phyloP scores from a whole-genome alignment of 805 yeast genomes.

The Teunomyces panamensis region DNA sequence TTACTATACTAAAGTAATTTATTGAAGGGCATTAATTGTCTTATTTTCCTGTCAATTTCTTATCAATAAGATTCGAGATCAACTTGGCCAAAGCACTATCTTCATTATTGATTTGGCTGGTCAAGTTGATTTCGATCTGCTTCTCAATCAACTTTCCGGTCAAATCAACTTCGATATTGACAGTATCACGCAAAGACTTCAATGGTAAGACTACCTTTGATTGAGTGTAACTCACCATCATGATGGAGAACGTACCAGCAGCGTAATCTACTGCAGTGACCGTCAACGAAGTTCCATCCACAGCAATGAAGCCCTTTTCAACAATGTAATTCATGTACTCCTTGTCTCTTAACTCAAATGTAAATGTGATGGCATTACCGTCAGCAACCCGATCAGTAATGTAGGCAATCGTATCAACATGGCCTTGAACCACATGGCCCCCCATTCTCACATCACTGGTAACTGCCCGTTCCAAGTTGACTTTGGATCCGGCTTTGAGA shows the following conservation, averaged over 20 bases:
- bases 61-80: conserved; percentile 36
- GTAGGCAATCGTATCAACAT: conserved; percentile 83
- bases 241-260: conserved; percentile 63
- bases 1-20: neutral
- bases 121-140: conserved; percentile 64
- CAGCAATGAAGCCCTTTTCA: conserved; percentile 88
- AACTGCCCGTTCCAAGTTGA: conserved; percentile 92
- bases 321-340: conserved; percentile 73
- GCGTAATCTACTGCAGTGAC: conserved; percentile 72
- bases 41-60: conserved; percentile 17
- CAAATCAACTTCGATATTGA: conserved; percentile 92
- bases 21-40: neutral
- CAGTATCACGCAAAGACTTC: conserved; percentile 59
- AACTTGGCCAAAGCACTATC: conserved; percentile 49
- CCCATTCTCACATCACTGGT: conserved; percentile 83
- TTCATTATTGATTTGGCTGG: conserved; percentile 49
- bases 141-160: conserved; percentile 90
- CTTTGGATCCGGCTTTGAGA: conserved; percentile 55
- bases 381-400: conserved; percentile 57
- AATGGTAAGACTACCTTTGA: conserved; percentile 68
- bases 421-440: conserved; percentile 98
- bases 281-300: conserved; percentile 93
- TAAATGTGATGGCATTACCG: conserved; percentile 72
- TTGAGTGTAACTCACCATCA: conserved; percentile 92
- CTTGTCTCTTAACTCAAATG: conserved; percentile 66